Evolutionary conservation across 1,284 basidiomycete species (phyloP).

Genomic region (Ustilago trichophora): DNA sequence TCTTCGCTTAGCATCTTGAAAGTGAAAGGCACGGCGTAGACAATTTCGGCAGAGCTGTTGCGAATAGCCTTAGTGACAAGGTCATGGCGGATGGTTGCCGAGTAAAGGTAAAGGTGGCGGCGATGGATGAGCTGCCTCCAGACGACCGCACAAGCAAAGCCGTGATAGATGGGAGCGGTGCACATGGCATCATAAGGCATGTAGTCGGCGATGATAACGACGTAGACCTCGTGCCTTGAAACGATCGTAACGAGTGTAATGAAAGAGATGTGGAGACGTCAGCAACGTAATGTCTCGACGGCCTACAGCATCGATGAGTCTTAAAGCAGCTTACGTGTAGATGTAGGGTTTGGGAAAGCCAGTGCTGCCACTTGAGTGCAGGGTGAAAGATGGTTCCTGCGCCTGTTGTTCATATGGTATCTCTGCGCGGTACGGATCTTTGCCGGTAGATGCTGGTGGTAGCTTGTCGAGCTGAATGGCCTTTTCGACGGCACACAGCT

Average conservation of each 20-base stretch:
- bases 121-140: slow-evolving; percentile 31
- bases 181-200: slow-evolving; percentile 22
- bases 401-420: slow-evolving; percentile 18
- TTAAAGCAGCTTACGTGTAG: slow-evolving; percentile 9
- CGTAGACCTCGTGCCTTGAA: slow-evolving; percentile 28
- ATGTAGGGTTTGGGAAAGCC: slow-evolving; percentile 42
- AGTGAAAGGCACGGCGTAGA: slow-evolving; percentile 69
- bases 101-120: slow-evolving; percentile 27
- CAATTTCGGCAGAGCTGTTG: slow-evolving; percentile 14
- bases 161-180: slow-evolving; percentile 46
- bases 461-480: slow-evolving; percentile 4
- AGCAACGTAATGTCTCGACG: too few species aligned
- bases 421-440: slow-evolving; percentile 11
- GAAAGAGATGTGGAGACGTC: too few species aligned
- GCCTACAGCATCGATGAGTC: too few species aligned
- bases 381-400: slow-evolving; percentile 13
- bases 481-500: slow-evolving; percentile 3
- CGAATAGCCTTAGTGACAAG: slow-evolving; percentile 11
- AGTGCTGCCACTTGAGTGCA: slow-evolving; percentile 50
- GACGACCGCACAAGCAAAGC: slow-evolving; percentile 24
- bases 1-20: slow-evolving; percentile 72
- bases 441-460: slow-evolving; percentile 1
- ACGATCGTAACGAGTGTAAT: too few species aligned
- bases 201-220: slow-evolving; percentile 19
- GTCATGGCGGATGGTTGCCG: slow-evolving; percentile 21